phyloP scores from a whole-genome alignment of 140 eudicot genomes.

The Flaveria floridana region DNA sequence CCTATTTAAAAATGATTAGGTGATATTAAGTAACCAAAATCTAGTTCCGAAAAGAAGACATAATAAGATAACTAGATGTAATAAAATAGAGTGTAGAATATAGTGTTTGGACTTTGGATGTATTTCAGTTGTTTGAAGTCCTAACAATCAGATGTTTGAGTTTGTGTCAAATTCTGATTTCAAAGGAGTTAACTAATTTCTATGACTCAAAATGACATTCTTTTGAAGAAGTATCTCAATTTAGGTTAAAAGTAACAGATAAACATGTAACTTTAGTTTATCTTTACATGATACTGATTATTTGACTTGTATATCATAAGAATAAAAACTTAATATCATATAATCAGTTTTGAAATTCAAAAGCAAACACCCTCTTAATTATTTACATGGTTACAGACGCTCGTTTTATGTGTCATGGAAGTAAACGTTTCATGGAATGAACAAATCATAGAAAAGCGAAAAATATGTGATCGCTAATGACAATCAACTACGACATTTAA shows the following conservation, averaged over 20 bases:
- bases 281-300: background rate
- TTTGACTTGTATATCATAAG: background rate
- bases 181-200: background rate
- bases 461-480: background rate
- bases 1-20: background rate
- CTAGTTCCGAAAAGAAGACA: background rate
- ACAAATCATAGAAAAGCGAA: background rate
- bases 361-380: background rate
- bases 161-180: background rate
- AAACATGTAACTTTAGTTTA: background rate
- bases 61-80: background rate
- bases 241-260: background rate
- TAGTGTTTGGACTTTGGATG: background rate
- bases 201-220: background rate
- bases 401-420: background rate
- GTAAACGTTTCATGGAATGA: constrained; percentile 1
- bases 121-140: background rate
- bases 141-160: background rate
- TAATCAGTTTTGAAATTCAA: background rate
- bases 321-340: background rate
- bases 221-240: background rate
- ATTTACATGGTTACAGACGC: background rate
- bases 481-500: background rate
- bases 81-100: background rate
- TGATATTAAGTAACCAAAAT: background rate